A percentile compares a stretch with the other conserved stretches of the same genome.
Evolutionary conservation across 768 basidiomycete species (phyloP).

Genomic region (Lactifluus piperatus): DNA sequence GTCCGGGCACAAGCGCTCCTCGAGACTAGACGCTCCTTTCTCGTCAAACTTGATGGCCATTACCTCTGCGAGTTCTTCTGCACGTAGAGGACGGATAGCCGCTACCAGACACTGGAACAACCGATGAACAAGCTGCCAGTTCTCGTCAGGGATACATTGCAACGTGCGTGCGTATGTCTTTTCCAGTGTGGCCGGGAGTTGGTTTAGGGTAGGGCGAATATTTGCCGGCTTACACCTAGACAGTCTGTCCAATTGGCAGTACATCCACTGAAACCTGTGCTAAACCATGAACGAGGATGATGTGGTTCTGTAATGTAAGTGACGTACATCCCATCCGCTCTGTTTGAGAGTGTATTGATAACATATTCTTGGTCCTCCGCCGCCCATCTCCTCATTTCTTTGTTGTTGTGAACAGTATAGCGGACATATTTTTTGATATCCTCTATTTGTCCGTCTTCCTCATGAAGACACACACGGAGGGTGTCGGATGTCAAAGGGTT

Average conservation of each 20-base stretch:
- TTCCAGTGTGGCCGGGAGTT: neutral
- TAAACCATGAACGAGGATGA: neutral
- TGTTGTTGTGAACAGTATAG: neutral
- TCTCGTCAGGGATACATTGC: neutral
- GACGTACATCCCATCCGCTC: neutral
- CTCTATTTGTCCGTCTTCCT: neutral
- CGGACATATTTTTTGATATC: neutral
- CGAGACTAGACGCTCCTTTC: neutral
- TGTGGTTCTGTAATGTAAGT: neutral
- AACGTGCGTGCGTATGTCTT: neutral
- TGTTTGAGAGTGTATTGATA: neutral
- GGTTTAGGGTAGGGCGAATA: neutral
- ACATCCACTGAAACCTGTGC: neutral
- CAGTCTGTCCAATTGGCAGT: neutral
- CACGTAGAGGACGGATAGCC: neutral
- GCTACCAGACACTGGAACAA: neutral
- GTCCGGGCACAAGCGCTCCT: neutral
- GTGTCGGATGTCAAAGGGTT: neutral
- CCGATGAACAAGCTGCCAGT: neutral
- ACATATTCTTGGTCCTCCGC: neutral
- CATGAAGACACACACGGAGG: neutral
- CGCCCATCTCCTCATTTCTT: neutral
- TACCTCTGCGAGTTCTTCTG: slow-evolving; percentile 2
- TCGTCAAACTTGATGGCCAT: neutral
- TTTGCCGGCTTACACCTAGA: neutral